A percentile compares a stretch with the other conserved stretches of the same genome.
Evolutionary conservation across 139 green algal species (phyloP).

Genomic region (Chlorella sp.): DNA sequence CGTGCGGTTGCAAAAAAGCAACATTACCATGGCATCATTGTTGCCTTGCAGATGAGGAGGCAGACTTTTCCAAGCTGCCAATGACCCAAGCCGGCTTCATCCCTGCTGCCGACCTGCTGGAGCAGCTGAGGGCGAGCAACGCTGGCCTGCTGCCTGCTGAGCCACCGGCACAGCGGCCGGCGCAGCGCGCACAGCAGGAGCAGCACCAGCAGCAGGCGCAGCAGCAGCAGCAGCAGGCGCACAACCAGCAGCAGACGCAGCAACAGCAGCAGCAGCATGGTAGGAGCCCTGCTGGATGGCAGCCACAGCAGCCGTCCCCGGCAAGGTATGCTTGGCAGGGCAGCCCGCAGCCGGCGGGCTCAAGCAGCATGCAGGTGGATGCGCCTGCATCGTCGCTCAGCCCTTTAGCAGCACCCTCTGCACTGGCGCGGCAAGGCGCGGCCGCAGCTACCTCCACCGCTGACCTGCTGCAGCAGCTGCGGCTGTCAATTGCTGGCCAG

Average conservation of each 20-base stretch:
- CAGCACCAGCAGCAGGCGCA: background rate
- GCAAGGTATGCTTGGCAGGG: too few relatives aligned
- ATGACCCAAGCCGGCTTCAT: conserved; percentile 38
- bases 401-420: too few relatives aligned
- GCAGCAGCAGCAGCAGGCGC: background rate
- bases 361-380: too few relatives aligned
- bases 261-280: background rate
- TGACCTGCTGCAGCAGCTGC: conserved; percentile 15
- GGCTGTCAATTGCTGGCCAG: background rate
- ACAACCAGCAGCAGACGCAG: background rate
- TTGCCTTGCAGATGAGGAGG: background rate
- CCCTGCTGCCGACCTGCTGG: background rate
- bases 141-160: too few relatives aligned
- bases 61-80: background rate
- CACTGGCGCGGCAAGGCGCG: too few relatives aligned
- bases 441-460: background rate
- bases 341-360: too few relatives aligned
- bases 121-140: background rate
- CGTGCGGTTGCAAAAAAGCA: too few relatives aligned
- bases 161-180: too few relatives aligned
- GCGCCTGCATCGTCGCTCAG: too few relatives aligned
- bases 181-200: background rate
- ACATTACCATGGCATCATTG: too few relatives aligned
- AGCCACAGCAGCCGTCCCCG: too few relatives aligned
- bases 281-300: background rate